These are phyloP conservation scores for Erodium trifolium DNA, from an alignment of 441 rosid genomes.

Conservation along the genomic window DNA sequence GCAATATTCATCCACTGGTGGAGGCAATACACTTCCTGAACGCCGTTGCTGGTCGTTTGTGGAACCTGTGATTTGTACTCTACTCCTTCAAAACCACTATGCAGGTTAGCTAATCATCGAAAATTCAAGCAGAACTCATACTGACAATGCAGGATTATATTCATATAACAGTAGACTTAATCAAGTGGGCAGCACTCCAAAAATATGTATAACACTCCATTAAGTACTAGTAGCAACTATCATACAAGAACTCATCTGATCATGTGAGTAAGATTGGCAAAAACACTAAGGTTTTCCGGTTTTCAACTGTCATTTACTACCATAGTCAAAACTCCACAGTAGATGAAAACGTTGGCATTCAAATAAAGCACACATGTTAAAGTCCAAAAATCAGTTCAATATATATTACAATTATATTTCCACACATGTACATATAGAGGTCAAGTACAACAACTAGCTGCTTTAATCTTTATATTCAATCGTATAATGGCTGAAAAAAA, in stretches of 20 bases:
- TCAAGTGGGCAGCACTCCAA: background rate
- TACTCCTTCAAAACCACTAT: conserved; percentile 34
- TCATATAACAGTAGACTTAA: background rate
- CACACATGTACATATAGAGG: background rate
- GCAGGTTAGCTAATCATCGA: conserved; percentile 12
- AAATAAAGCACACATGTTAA: background rate
- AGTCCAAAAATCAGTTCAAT: background rate
- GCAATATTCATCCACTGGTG: conserved; percentile 48
- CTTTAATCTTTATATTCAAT: background rate
- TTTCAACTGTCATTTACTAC: background rate
- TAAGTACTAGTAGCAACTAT: background rate
- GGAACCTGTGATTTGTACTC: conserved; percentile 54
- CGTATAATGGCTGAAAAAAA: no score
- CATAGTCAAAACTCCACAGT: background rate
- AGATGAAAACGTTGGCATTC: background rate
- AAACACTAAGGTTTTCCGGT: background rate
- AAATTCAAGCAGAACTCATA: background rate
- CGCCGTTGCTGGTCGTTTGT: conserved; percentile 37
- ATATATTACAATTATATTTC: background rate
- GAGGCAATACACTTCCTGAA: conserved; percentile 52
- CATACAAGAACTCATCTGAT: conserved; percentile 1
- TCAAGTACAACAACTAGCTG: background rate
- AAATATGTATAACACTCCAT: background rate
- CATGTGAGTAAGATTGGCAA: background rate
- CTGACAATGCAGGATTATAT: background rate